phyloP scores from a whole-genome alignment of 2,329 filamentous ascomycete genomes.

The Dactylellina haptotyla region DNA sequence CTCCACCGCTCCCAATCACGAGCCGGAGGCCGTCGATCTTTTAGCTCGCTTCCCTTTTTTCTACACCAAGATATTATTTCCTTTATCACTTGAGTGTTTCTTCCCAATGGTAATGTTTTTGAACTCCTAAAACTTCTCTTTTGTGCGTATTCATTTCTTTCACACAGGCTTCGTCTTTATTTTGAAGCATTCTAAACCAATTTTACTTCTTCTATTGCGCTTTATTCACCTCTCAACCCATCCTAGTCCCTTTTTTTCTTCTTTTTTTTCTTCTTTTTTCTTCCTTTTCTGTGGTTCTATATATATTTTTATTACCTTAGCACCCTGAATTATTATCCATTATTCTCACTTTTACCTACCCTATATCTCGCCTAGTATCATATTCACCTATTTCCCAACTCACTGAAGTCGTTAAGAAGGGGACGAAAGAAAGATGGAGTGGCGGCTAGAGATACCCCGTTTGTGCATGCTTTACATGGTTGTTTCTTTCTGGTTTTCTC shows the following conservation, averaged over 20 bases:
- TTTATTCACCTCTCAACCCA: no score
- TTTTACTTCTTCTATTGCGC: background rate
- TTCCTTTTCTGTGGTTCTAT: slow-evolving; percentile 44
- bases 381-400: slow-evolving; percentile 39
- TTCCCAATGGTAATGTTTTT: slow-evolving; percentile 40
- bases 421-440: slow-evolving; percentile 8
- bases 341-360: background rate
- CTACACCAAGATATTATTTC: slow-evolving; percentile 29
- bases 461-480: slow-evolving; percentile 49
- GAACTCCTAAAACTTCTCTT: slow-evolving; percentile 9
- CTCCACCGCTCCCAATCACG: background rate
- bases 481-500: slow-evolving; percentile 33
- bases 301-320: slow-evolving; percentile 24
- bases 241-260: background rate
- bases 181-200: slow-evolving; percentile 40
- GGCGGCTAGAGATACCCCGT: slow-evolving; percentile 45
- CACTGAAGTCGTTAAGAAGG: slow-evolving; percentile 25
- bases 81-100: background rate
- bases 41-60: background rate
- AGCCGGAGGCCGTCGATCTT: slow-evolving; percentile 4
- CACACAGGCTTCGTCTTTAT: slow-evolving; percentile 40
- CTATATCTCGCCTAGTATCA: slow-evolving; percentile 34
- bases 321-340: slow-evolving; percentile 25
- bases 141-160: slow-evolving; percentile 47
- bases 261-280: slow-evolving; percentile 8